A percentile compares a stretch with the other conserved stretches of the same genome.
Evolutionary conservation across 2,329 filamentous ascomycete genomes (phyloP).

Genomic region (Coleophoma cylindrospora): DNA sequence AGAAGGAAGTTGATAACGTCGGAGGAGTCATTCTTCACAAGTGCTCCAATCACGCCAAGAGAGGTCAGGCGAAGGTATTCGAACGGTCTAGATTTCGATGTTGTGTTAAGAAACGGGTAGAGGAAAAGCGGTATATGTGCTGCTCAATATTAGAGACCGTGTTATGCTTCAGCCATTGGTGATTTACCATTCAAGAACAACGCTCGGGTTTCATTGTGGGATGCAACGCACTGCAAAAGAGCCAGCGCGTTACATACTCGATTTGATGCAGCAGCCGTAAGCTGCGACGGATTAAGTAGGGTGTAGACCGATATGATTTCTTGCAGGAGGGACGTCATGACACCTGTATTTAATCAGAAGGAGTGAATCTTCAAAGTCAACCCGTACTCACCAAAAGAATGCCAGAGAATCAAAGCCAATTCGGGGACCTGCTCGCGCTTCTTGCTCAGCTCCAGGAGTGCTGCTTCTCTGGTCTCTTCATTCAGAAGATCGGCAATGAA

Average conservation of each 20-base stretch:
- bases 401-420: constrained; percentile 93
- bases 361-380: background rate
- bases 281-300: constrained; percentile 89
- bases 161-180: background rate
- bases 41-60: constrained; percentile 89
- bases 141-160: constrained; percentile 31
- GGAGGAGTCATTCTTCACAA: constrained; percentile 98
- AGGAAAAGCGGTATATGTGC: constrained; percentile 97
- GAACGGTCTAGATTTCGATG: constrained; percentile 94
- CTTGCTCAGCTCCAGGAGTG: constrained; percentile 93
- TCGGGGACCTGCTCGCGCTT: constrained; percentile 98
- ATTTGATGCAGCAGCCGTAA: constrained; percentile 96
- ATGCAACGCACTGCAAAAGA: constrained; percentile 92
- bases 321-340: constrained; percentile 96
- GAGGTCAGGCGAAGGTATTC: constrained; percentile 96
- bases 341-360: constrained; percentile 51
- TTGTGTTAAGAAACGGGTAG: constrained; percentile 97
- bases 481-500: constrained; percentile 92
- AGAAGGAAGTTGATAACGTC: constrained; percentile 99
- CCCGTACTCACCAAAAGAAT: constrained; percentile 77
- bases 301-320: constrained; percentile 99
- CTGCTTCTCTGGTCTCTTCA: constrained; percentile 80
- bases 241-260: constrained; percentile 96
- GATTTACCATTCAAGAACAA: constrained; percentile 83
- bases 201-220: constrained; percentile 91